These are phyloP conservation scores for Flaveria robusta DNA, from an alignment of 129 eudicot genomes.

Conservation along the genomic window DNA sequence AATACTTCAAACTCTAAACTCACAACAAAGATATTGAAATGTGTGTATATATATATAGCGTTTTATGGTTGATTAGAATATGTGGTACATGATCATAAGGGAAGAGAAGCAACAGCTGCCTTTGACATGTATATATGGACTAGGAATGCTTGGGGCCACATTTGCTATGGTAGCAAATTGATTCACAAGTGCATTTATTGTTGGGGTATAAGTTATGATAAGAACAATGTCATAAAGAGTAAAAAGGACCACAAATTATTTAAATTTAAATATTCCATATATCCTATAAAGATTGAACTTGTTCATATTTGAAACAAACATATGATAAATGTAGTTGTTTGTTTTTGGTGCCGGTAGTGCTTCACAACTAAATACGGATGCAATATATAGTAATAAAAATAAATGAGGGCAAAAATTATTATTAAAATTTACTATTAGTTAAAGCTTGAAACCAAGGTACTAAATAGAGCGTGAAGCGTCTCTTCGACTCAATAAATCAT, in stretches of 20 bases:
- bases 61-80: conserved; percentile 20
- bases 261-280: background rate
- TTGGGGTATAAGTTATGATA: conserved; percentile 32
- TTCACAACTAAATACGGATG: background rate
- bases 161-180: conserved; percentile 28
- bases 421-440: background rate
- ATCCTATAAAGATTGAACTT: background rate
- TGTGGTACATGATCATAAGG: conserved; percentile 31
- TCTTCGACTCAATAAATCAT: too few species aligned
- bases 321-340: background rate
- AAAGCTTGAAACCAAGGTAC: too few species aligned
- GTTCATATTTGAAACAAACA: background rate
- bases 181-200: conserved; percentile 29
- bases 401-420: background rate
- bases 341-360: background rate
- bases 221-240: conserved; percentile 36
- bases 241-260: conserved; percentile 36
- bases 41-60: background rate
- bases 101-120: conserved; percentile 30
- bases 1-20: background rate
- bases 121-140: conserved; percentile 37
- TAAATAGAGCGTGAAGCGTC: background rate
- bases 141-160: conserved; percentile 43
- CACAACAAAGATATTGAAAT: background rate
- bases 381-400: background rate